Evolutionary conservation across 2,329 filamentous ascomycete species (phyloP), one percentile per base, ranked within the genome.

Genomic region (Fusarium dlaminii): DNA sequence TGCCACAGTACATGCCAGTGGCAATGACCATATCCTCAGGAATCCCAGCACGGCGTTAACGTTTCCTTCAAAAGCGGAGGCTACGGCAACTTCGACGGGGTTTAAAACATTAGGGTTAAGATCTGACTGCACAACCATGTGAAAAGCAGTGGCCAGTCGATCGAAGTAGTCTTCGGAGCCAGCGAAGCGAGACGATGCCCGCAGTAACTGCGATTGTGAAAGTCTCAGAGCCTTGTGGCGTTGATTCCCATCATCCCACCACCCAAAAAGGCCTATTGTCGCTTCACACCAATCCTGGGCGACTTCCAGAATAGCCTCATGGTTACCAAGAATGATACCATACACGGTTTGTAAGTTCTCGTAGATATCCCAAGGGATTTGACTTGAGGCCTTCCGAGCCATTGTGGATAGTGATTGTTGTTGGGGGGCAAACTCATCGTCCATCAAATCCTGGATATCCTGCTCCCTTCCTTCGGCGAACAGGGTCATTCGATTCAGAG

Each of bases 251-350:
- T 96, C 94, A 79, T 97, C 92, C 95, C 95, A 98, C 96, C 96
- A 98, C 11, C 93, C 91, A 37, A 95, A 91, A 56, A 98, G 85
- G 4, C 92, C 93, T 68, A 98, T 84, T 0, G 92, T 93, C 1
- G 94, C 95, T 84, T 98, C 96, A 58, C 96, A 91, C 96, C 96
- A 98, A 82, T 98, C 95, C 78, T 96, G 91, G 2, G 95, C 90
- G 49, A 91, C 90, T 52, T 91, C 89, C 69, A 97, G 85, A 59
- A 98, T 94, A 27, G 94, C 91, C 40, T 92, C 89, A 15, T 90
- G 87, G 72, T 93, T 90, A 40, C 96, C 95, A 9, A 96, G 87
- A 4, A 97, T 84, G 68, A 97, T 92, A 39, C 92, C 91, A 80
- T 98, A 98, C 11, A 98, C 84, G 18, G 90, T 91, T 74, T 92